Conservation (phyloP, 140 eudicot species). For the Erigeron philadelphicus region DNA sequence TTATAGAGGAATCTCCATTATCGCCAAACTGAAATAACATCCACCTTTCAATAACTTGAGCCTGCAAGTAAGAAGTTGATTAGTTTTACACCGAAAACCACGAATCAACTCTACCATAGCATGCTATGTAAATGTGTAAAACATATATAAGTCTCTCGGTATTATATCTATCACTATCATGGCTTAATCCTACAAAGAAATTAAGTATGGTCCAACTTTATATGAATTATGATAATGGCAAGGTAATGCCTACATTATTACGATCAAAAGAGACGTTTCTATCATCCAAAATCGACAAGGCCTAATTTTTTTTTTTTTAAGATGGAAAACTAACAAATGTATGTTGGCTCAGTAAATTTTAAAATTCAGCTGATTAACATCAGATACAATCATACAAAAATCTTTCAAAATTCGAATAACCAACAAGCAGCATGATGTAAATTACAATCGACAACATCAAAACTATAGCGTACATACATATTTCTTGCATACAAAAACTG, state of each 20-base stretch:
- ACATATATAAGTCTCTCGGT: neutral
- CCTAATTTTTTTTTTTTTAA: neutral
- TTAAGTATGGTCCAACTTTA: slow-evolving; percentile 4
- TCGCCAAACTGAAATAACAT: slow-evolving; percentile 14
- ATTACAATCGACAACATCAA: neutral
- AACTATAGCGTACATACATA: neutral
- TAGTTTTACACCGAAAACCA: neutral
- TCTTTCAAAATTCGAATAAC: neutral
- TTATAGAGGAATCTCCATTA: slow-evolving; percentile 1
- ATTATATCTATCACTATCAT: neutral
- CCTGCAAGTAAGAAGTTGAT: slow-evolving; percentile 29
- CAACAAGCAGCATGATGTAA: neutral
- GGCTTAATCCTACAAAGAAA: slow-evolving; percentile 16
- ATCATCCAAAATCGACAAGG: slow-evolving; percentile 2
- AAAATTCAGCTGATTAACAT: slow-evolving; percentile 9
- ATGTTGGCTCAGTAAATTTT: neutral
- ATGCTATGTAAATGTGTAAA: neutral
- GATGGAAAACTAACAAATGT: neutral
- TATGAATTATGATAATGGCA: neutral
- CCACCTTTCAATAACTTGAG: slow-evolving; percentile 14
- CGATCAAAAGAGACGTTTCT: neutral
- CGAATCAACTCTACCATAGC: slow-evolving; percentile 5
- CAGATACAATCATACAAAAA: slow-evolving; percentile 1
- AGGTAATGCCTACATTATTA: neutral
- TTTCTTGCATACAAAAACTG: neutral